Percentiles rank a stretch among this genome's conserved stretches.
Evolutionary conservation across 768 basidiomycete species (phyloP).

Genomic region (Boletus sp.): DNA sequence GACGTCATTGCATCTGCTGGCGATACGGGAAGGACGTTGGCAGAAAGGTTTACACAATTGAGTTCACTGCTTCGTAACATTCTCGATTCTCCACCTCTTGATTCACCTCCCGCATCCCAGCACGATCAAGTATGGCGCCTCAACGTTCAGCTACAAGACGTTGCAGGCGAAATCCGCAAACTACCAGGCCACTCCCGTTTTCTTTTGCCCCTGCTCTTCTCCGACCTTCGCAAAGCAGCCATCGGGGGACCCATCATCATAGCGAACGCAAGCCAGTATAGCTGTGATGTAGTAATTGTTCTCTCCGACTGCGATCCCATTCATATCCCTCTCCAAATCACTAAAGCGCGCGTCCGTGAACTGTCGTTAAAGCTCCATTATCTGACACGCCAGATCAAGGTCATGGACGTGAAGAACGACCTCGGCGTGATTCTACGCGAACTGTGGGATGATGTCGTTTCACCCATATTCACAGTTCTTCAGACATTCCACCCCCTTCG

Average conservation of each 20-base stretch:
- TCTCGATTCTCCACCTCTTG: neutral
- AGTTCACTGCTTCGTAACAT: constrained; percentile 1
- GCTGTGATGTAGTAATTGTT: constrained; percentile 36
- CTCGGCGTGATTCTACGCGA: constrained; percentile 2
- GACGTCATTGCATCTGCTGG: neutral
- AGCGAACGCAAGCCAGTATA: constrained; percentile 27
- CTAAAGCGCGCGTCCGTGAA: neutral
- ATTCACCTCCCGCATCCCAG: neutral
- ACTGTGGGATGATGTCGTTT: constrained; percentile 18
- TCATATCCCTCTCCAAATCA: constrained; percentile 1
- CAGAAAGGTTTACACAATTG: neutral
- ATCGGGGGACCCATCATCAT: constrained; percentile 30
- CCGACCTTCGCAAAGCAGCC: constrained; percentile 16
- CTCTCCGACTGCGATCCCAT: neutral
- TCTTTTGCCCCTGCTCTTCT: constrained; percentile 19
- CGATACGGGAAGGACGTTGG: neutral
- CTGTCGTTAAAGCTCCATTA: neutral
- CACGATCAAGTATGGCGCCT: constrained; percentile 2
- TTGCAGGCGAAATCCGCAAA: constrained; percentile 16
- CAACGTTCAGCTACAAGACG: neutral
- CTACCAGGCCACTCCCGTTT: constrained; percentile 24
- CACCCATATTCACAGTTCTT: constrained; percentile 9
- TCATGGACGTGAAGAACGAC: neutral
- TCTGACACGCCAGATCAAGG: neutral
- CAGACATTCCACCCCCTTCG: neutral